These are phyloP conservation scores for Aegilops speltoides DNA, from an alignment of 176 grass and related monocot species.

Conservation along the genomic window DNA sequence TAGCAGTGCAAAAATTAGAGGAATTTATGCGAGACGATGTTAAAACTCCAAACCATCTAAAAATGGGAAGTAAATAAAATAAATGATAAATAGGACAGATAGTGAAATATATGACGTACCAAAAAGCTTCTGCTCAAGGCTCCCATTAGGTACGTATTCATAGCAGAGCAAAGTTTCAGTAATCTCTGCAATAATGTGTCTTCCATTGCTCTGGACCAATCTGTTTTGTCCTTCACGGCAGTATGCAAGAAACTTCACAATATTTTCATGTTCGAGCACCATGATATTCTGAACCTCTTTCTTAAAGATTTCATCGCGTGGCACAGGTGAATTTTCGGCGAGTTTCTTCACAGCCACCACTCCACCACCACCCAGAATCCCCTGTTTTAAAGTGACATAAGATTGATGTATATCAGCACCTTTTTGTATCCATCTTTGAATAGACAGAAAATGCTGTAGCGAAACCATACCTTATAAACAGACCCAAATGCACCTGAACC, in stretches of 20 bases:
- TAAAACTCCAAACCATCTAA: too few relatives aligned
- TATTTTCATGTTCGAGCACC: conserved; percentile 4
- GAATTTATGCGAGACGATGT: too few relatives aligned
- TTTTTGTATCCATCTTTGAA: too few relatives aligned
- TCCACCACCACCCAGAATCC: neutral
- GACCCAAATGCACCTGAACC: too few relatives aligned
- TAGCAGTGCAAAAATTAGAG: too few relatives aligned
- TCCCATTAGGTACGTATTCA: conserved; percentile 15
- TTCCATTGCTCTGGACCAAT: neutral
- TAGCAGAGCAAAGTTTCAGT: conserved; percentile 16
- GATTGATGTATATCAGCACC: too few relatives aligned
- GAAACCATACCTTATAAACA: too few relatives aligned
- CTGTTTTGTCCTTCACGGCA: too few relatives aligned
- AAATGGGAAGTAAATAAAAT: too few relatives aligned
- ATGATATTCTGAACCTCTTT: conserved; percentile 18
- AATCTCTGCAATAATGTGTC: neutral
- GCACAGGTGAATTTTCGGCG: neutral
- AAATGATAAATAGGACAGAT: too few relatives aligned
- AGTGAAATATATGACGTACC: neutral
- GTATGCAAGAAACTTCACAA: conserved; percentile 13
- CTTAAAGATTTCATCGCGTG: neutral
- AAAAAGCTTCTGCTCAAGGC: conserved; percentile 25
- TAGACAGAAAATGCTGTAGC: too few relatives aligned
- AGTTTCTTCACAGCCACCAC: conserved; percentile 29
- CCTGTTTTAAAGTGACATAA: neutral